Evolutionary conservation across 139 green algal species (phyloP).

Genomic region (Tetraselmis chui): DNA sequence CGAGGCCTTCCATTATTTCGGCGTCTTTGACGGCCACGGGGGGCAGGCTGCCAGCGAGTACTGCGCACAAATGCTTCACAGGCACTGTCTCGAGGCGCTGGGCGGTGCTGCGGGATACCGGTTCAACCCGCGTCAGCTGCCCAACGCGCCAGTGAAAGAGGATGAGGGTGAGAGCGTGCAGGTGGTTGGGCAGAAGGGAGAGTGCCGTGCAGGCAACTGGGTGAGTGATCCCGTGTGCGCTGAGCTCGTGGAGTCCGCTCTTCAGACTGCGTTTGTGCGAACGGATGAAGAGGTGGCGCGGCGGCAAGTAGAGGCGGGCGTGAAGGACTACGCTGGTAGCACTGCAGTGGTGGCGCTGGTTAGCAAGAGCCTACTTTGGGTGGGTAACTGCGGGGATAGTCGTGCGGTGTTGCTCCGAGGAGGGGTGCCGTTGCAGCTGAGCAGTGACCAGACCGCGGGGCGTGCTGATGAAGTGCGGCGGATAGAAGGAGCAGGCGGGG

Average conservation of each 20-base stretch:
- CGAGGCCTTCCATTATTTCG: conserved; percentile 70
- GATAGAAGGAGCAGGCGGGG: conserved; percentile 57
- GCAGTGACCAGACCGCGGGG: conserved; percentile 65
- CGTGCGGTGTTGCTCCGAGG: conserved; percentile 62
- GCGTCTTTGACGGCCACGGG: conserved; percentile 77
- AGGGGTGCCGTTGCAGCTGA: conserved; percentile 48
- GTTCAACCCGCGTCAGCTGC: neutral
- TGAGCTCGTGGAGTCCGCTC: conserved; percentile 30
- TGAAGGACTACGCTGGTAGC: conserved; percentile 48
- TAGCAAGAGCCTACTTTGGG: conserved; percentile 50
- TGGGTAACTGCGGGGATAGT: conserved; percentile 80
- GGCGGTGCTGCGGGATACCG: neutral
- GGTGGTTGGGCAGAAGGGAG: neutral
- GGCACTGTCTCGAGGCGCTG: conserved; percentile 41
- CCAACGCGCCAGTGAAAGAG: neutral
- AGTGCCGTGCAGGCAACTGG: neutral
- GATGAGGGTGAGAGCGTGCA: neutral
- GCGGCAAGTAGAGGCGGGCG: neutral
- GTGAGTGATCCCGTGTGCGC: neutral
- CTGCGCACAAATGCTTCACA: conserved; percentile 55
- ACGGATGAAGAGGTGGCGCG: conserved; percentile 11
- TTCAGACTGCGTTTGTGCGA: conserved; percentile 39
- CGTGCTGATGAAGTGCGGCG: conserved; percentile 58
- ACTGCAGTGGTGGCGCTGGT: conserved; percentile 81
- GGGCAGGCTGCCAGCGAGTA: conserved; percentile 58